Evolutionary conservation across 352 stramenopile genomes (phyloP), one percentile per base, ranked within the genome.

Genomic region (Thalassiosira pacifica): DNA sequence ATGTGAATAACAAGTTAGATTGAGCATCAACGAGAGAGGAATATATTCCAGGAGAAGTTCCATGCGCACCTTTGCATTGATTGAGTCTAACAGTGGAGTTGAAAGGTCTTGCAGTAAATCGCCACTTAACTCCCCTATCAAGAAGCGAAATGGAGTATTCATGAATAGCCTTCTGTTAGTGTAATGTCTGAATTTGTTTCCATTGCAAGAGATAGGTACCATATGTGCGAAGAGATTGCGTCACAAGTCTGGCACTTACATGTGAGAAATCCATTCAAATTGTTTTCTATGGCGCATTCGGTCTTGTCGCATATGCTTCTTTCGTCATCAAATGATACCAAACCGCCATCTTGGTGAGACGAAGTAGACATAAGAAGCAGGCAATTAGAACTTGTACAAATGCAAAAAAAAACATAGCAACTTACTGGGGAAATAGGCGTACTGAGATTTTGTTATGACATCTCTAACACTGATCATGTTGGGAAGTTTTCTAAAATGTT

Each of bases 281-380:
- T 64, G 27, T 90, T 82, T 32, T 79, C 18, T 16, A 79, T 79
- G 52, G 76, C 76, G 45, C 86, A 90, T 5, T 84, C 76, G 10
- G 64, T 76, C 52, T 90, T 90, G 66, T 88, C 76, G 61, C 85
- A 90, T 5, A 87, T 74, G 52, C 69, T 65, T 22, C 79, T 69
- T 42, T 76, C 64, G 27, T 90, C 85, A 55, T 90, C 85, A 42
- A 84, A 90, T 8, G 85, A 88, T 11, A 90, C 80, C 8, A 90
- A 61, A 19, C 85, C 85, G 31, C 37, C 64, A 4, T 75, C 85
- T 65, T 83, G 0, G 10, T 52, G 32, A 40, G 37, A 9, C 16
- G 18, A 53, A 16, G 6, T 2, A 52, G 10, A 19, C 31, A 45
- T 37, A 72, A 6, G 37, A 22, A 59, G 31, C 29, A 22, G 24